These are phyloP conservation scores for Boletellus emodensis DNA, from an alignment of 768 basidiomycete genomes.

Conservation along the genomic window DNA sequence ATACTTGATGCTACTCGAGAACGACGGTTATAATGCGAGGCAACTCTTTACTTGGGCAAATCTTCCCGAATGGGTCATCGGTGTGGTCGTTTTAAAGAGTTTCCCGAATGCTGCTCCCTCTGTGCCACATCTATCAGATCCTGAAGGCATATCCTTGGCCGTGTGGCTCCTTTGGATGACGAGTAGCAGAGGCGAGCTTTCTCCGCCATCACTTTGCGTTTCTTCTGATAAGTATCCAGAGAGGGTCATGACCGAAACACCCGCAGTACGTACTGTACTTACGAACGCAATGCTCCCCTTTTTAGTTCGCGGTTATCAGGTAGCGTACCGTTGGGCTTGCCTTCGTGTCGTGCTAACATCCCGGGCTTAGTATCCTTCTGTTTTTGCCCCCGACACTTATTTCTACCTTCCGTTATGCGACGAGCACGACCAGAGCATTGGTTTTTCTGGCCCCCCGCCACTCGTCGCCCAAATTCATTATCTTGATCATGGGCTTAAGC, in stretches of 20 bases:
- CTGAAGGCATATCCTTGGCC: conserved; percentile 36
- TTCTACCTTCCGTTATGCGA: conserved; percentile 40
- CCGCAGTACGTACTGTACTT: conserved; percentile 24
- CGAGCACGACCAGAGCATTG: conserved; percentile 18
- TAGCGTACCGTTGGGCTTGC: conserved; percentile 16
- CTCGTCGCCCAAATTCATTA: conserved; percentile 34
- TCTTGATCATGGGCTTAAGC: conserved; percentile 37
- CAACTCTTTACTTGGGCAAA: conserved; percentile 44
- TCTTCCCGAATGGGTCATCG: conserved; percentile 27
- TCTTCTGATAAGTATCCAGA: conserved; percentile 28
- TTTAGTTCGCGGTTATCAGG: conserved; percentile 40
- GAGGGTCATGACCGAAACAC: conserved; percentile 30
- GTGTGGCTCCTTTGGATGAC: conserved; percentile 50
- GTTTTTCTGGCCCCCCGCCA: conserved; percentile 33
- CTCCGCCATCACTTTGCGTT: not conserved
- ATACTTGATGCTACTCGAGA: conserved; percentile 52
- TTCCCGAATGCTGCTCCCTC: conserved; percentile 1
- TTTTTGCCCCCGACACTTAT: conserved; percentile 42
- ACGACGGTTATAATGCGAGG: conserved; percentile 43
- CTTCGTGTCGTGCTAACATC: conserved; percentile 4
- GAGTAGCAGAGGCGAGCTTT: conserved; percentile 34
- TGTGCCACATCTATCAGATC: conserved; percentile 27
- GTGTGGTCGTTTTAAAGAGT: conserved; percentile 12
- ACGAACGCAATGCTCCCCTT: conserved; percentile 36
- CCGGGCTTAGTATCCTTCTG: conserved; percentile 36